phyloP scores from a whole-genome alignment of 1,284 basidiomycete genomes.

The Golubevia sp. region DNA sequence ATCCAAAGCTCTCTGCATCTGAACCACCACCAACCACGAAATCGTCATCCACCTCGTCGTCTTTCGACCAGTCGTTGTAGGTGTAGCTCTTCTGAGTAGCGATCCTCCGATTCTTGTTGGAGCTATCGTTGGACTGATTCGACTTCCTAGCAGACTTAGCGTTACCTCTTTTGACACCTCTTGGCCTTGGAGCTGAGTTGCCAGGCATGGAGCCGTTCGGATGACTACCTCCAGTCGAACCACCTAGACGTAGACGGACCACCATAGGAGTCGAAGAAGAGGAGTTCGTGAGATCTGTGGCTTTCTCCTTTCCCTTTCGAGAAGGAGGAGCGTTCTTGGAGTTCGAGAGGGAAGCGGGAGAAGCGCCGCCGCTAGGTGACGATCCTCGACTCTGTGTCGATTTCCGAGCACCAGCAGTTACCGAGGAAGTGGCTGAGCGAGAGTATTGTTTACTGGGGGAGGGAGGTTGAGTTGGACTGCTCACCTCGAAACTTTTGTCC shows the following conservation, averaged over 20 bases:
- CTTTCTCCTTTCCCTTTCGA: conserved; percentile 2
- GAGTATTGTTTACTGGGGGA: background rate
- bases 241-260: background rate
- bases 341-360: background rate
- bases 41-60: background rate
- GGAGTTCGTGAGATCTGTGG: background rate
- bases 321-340: background rate
- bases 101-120: background rate
- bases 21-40: background rate
- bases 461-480: conserved; percentile 3
- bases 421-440: conserved; percentile 3
- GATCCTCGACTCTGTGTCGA: background rate
- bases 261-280: background rate
- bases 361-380: background rate
- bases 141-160: background rate
- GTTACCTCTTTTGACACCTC: background rate
- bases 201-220: background rate
- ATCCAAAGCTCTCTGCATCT: background rate
- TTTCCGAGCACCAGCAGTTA: background rate
- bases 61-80: background rate
- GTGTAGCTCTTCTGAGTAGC: background rate
- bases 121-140: background rate
- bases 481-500: conserved; percentile 13
- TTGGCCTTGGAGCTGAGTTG: background rate
- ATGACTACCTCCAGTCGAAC: background rate